These are phyloP conservation scores for Nannochloris sp. DNA, from an alignment of 139 green algal genomes.

Conservation along the genomic window DNA sequence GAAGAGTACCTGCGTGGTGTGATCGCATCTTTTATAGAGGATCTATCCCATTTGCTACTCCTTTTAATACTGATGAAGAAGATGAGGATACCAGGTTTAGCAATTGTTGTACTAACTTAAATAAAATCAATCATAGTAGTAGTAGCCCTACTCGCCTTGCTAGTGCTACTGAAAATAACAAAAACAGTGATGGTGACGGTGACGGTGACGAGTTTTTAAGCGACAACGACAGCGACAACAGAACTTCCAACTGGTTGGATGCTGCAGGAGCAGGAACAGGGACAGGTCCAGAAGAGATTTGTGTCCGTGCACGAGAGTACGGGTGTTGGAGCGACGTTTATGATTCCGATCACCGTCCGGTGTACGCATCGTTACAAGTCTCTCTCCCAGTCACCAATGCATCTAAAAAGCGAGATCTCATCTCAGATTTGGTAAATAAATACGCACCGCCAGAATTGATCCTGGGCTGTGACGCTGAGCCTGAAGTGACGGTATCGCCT, in stretches of 20 bases:
- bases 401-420: conserved; percentile 17
- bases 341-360: conserved; percentile 92
- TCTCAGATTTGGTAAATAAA: conserved; percentile 21
- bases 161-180: too few species aligned
- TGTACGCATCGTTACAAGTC: conserved; percentile 29
- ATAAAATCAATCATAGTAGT: neutral
- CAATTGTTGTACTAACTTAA: neutral
- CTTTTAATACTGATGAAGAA: too few species aligned
- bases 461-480: neutral
- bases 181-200: too few species aligned
- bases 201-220: too few species aligned
- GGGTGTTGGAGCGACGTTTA: conserved; percentile 55
- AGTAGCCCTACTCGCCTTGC: too few species aligned
- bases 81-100: neutral
- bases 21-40: conserved; percentile 90
- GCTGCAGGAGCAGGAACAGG: too few species aligned
- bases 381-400: conserved; percentile 31
- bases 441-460: neutral
- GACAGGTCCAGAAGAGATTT: conserved; percentile 19
- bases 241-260: too few species aligned
- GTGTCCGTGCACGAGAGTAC: conserved; percentile 45
- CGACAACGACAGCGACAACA: too few species aligned
- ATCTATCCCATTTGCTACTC: conserved; percentile 1
- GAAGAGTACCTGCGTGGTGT: conserved; percentile 77
- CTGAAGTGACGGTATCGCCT: conserved; percentile 5